Evolutionary conservation across 805 yeast genomes (phyloP).

Genomic region (Yarrowia hollandica): DNA sequence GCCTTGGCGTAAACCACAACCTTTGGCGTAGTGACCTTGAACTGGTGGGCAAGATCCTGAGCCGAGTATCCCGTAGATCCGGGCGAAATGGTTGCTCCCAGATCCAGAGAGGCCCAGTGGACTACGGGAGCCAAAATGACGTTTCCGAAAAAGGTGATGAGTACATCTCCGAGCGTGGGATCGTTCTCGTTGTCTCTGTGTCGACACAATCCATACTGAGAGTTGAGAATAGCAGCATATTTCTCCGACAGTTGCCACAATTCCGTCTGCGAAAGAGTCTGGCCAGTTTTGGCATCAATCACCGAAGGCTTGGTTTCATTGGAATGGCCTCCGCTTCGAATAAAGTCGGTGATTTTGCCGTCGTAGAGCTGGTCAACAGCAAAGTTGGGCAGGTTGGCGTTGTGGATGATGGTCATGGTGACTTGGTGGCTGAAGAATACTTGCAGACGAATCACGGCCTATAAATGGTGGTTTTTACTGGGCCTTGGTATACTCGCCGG

Average conservation of each 20-base stretch:
- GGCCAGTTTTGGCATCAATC: slow-evolving; percentile 15
- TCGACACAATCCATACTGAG: slow-evolving; percentile 2
- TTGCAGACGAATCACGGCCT: no score
- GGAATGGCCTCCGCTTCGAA: slow-evolving; percentile 20
- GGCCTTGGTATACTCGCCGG: no score
- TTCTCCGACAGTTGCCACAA: slow-evolving; percentile 8
- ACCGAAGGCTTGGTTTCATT: background rate
- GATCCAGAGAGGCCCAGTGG: slow-evolving; percentile 19
- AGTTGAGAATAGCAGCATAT: background rate
- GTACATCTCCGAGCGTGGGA: slow-evolving; percentile 2
- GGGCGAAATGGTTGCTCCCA: slow-evolving; percentile 22
- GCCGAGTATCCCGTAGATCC: slow-evolving; percentile 19
- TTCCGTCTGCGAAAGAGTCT: background rate
- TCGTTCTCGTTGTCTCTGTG: slow-evolving; percentile 17
- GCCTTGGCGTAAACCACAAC: slow-evolving; percentile 5
- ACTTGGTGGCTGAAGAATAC: no score
- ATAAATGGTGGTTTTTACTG: no score
- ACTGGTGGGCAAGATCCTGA: slow-evolving; percentile 26
- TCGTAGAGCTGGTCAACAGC: slow-evolving; percentile 6
- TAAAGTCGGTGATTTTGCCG: slow-evolving; percentile 25
- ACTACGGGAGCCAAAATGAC: slow-evolving; percentile 11
- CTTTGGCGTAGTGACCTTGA: slow-evolving; percentile 6
- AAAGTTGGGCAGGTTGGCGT: background rate
- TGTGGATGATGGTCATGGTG: slow-evolving; percentile 22
- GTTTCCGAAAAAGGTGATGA: slow-evolving; percentile 22